Percentiles rank a stretch among this genome's conserved stretches.
Conservation (phyloP, 768 basidiomycete species). For the Suillus plorans region DNA sequence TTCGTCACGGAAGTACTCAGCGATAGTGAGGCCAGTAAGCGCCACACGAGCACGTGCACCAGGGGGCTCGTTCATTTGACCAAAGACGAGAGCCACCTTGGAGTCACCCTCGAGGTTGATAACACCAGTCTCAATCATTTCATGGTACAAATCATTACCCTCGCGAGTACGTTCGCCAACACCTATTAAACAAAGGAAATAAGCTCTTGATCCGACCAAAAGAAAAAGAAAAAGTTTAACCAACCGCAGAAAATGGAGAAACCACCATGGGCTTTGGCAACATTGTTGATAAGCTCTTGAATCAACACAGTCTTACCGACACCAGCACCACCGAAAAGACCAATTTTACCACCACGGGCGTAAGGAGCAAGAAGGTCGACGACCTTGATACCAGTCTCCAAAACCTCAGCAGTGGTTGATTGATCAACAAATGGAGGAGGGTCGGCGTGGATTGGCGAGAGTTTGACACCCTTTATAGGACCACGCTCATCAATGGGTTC, state of each 20-base stretch:
- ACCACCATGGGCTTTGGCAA: slow-evolving; percentile 99
- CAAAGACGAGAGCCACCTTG: slow-evolving; percentile 99
- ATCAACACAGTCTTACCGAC: slow-evolving; percentile 99
- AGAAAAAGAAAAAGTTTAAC: slow-evolving; percentile 20
- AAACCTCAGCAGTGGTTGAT: slow-evolving; percentile 96
- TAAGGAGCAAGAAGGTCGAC: slow-evolving; percentile 99
- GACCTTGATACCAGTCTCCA: slow-evolving; percentile 99
- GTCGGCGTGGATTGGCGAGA: slow-evolving; percentile 93
- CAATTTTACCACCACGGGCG: slow-evolving; percentile 99
- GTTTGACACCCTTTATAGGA: slow-evolving; percentile 94
- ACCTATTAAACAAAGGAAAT: slow-evolving; percentile 49
- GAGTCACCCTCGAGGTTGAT: slow-evolving; percentile 99
- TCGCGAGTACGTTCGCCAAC: slow-evolving; percentile 99
- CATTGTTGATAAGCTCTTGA: slow-evolving; percentile 99
- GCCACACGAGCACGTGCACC: slow-evolving; percentile 99
- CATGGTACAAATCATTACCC: slow-evolving; percentile 99
- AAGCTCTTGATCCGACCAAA: slow-evolving; percentile 1
- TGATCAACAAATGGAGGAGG: slow-evolving; percentile 98
- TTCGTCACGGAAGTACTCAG: slow-evolving; percentile 99
- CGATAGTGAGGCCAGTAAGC: slow-evolving; percentile 97
- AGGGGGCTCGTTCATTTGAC: slow-evolving; percentile 99
- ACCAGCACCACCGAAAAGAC: slow-evolving; percentile 99
- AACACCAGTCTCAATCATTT: slow-evolving; percentile 99
- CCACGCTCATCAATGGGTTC: slow-evolving; percentile 99
- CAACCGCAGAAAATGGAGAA: slow-evolving; percentile 98